Evolutionary conservation across 257 asterid species (phyloP), one percentile per base, ranked within the genome.

Genomic region (Nicotiana attenuata): DNA sequence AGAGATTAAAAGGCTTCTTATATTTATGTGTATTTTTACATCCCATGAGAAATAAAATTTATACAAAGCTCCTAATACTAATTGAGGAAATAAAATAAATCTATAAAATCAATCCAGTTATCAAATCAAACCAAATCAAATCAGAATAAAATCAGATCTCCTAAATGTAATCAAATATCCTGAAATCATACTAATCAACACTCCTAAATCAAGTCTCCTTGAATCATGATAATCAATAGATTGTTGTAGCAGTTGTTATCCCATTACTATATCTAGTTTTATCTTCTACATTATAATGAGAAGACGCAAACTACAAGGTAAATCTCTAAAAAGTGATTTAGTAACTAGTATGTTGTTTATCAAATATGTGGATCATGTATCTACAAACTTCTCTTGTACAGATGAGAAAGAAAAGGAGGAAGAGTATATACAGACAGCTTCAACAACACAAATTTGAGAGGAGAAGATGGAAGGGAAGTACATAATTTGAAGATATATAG

Each of bases 401-500:
- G 73, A 87, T 91, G 83, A 78, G 88, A 80, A 82, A 77, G 22
- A 81, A 83, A 52, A 77, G 77, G 85, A 77, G 59, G 81, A 86
- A 55, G 86, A 83, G 55, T 83, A 65, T 66, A 38, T 83, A 67
- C 86, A 28, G 86, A 80, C 10, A 83, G 79, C 81, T 86, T 80
- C 45, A 68, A 76, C 14, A 2, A 73, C 76, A 55, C n/a, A 0
- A 61, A 87, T 71, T 80, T 82, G 80, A 57, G 59, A 33, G 88
- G 78, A 45, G 69, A 63, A 5, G 81, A 82, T 78, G 90, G 89
- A 73, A 82, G 82, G 77, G 90, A 87, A 59, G 87, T 59, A 17
- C 88, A 82, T 22, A 89, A 90, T 77, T 88, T 91, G 61, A 89
- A 88, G 57, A 55, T 87, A 45, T 89, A 89, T 50, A 87, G 89